These are phyloP conservation scores for Anethum foeniculum DNA, from an alignment of 140 eudicot species.

Conservation along the genomic window DNA sequence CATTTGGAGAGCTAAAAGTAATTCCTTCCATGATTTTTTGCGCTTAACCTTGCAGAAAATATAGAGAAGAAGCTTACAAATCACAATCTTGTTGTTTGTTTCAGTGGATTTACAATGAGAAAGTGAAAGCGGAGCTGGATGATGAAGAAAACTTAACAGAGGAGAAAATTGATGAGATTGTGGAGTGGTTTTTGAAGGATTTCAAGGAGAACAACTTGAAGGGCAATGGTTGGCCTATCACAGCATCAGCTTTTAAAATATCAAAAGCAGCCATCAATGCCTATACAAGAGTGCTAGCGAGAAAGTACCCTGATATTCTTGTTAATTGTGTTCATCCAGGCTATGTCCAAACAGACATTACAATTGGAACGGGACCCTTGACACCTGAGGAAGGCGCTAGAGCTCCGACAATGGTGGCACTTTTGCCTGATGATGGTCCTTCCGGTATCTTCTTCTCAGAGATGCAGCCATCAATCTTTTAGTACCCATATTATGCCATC, in stretches of 20 bases:
- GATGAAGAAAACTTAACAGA: constrained; percentile 18
- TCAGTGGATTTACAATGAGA: constrained; percentile 22
- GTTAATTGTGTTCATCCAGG: constrained; percentile 6
- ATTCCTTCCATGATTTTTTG: no score
- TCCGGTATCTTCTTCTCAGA: constrained; percentile 26
- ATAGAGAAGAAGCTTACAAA: neutral
- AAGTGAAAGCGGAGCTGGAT: constrained; percentile 20
- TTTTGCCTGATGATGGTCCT: constrained; percentile 37
- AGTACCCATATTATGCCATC: neutral
- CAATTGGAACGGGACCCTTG: neutral
- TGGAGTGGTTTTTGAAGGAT: constrained; percentile 22
- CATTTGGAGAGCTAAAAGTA: neutral
- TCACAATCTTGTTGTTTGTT: neutral
- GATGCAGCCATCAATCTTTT: constrained; percentile 14
- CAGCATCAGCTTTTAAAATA: neutral
- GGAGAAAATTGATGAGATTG: constrained; percentile 19
- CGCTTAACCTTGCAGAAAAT: neutral
- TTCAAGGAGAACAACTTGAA: constrained; percentile 19
- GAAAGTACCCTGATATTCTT: neutral
- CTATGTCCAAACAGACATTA: neutral
- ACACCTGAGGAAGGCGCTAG: constrained; percentile 30
- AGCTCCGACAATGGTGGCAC: constrained; percentile 34
- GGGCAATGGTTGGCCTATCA: constrained; percentile 11
- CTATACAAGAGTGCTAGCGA: constrained; percentile 5
- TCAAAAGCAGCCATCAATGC: constrained; percentile 6